Conservation (phyloP, 768 basidiomycete species). For the Tulasnella sp. region DNA sequence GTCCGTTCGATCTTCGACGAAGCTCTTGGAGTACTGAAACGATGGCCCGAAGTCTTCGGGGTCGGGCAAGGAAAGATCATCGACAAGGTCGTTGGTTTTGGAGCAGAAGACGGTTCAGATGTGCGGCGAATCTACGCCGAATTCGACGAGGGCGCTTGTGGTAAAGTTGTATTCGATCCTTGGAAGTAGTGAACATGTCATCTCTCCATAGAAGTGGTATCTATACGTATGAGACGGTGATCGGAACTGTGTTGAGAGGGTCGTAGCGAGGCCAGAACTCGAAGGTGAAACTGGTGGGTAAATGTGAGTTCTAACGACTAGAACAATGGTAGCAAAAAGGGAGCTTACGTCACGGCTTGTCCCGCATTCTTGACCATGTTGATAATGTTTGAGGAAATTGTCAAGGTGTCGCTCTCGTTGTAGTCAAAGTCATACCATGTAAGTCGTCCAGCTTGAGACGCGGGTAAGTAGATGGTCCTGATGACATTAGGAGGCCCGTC, state of each 20-base stretch:
- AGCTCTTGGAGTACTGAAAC: constrained; percentile 64
- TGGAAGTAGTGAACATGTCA: constrained; percentile 44
- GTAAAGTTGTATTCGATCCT: constrained; percentile 74
- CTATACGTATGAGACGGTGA: neutral
- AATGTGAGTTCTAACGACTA: neutral
- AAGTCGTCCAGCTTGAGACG: neutral
- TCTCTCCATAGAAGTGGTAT: neutral
- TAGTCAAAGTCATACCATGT: neutral
- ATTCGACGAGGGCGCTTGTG: constrained; percentile 68
- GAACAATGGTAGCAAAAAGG: neutral
- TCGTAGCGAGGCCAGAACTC: constrained; percentile 13
- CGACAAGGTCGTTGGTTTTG: constrained; percentile 60
- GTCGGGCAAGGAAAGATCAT: constrained; percentile 62
- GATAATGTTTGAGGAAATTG: neutral
- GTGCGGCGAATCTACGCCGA: constrained; percentile 50
- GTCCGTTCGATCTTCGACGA: constrained; percentile 71
- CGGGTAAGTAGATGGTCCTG: neutral
- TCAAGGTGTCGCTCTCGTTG: neutral
- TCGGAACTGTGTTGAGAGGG: neutral
- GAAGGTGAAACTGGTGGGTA: neutral
- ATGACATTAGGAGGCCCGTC: neutral
- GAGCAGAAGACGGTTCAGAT: constrained; percentile 34
- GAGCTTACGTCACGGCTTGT: neutral
- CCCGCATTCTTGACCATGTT: neutral
- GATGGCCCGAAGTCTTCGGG: constrained; percentile 71